Evolutionary conservation across 2,329 filamentous ascomycete genomes (phyloP).

Genomic region (Xylaria sp.): DNA sequence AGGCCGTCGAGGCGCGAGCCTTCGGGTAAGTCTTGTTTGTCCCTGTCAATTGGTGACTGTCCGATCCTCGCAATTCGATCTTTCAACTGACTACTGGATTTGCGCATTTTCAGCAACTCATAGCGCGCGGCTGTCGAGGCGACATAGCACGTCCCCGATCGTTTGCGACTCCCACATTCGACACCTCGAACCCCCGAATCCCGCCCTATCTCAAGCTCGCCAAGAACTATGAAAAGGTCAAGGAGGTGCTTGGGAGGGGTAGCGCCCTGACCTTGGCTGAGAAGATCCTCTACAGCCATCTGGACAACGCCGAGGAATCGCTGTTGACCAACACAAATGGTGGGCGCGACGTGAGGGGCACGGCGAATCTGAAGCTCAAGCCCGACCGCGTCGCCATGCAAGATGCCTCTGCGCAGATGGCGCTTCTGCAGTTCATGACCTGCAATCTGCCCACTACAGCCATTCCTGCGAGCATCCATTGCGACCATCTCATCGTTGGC

Average conservation of each 20-base stretch:
- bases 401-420: conserved; percentile 98
- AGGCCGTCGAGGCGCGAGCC: conserved; percentile 47
- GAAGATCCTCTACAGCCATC: conserved; percentile 97
- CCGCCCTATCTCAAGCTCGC: conserved; percentile 76
- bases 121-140: conserved; percentile 41
- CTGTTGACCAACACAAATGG: conserved; percentile 84
- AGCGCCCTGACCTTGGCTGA: conserved; percentile 85
- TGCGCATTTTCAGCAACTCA: conserved; percentile 41
- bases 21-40: conserved; percentile 44
- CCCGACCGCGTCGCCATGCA: conserved; percentile 99
- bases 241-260: conserved; percentile 62
- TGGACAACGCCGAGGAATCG: conserved; percentile 89
- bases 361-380: conserved; percentile 94
- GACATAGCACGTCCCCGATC: conserved; percentile 44
- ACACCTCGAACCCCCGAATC: conserved; percentile 60
- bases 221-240: conserved; percentile 69
- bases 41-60: conserved; percentile 1
- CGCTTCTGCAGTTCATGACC: conserved; percentile 97
- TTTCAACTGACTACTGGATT: background rate
- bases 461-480: conserved; percentile 97
- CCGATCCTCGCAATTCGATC: background rate
- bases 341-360: conserved; percentile 84
- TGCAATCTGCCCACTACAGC: conserved; percentile 89
- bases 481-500: conserved; percentile 98
- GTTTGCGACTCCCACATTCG: conserved; percentile 50